Conservation (phyloP, 139 green algal species). For the Diplosphaera chodatii region DNA sequence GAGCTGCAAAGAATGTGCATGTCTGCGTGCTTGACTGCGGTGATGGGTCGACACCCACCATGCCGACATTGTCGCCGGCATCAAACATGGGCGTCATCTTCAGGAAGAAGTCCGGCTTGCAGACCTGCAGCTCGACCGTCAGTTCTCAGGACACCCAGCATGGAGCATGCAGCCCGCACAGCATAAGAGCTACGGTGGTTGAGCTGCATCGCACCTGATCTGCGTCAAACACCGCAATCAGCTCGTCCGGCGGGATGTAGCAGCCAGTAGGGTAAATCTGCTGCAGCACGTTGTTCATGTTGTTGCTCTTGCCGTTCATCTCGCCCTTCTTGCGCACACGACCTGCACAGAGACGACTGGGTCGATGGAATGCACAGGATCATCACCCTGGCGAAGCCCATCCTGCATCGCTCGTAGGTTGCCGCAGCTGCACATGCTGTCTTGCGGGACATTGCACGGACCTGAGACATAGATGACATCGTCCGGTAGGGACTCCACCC, state of each 20-base stretch:
- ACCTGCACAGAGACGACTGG: no score
- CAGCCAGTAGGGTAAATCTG: slow-evolving; percentile 48
- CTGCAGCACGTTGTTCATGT: slow-evolving; percentile 64
- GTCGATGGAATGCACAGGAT: no score
- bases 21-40: no score
- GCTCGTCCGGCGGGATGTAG: slow-evolving; percentile 49
- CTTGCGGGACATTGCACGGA: not conserved
- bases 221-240: slow-evolving; percentile 74
- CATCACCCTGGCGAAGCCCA: no score
- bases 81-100: slow-evolving; percentile 27
- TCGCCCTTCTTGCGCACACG: slow-evolving; percentile 44
- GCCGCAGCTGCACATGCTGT: no score
- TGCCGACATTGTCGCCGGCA: slow-evolving; percentile 47
- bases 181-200: no score
- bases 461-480: not conserved
- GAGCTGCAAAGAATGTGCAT: no score
- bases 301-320: slow-evolving; percentile 80
- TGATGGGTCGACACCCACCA: no score
- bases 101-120: slow-evolving; percentile 23
- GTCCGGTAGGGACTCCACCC: not conserved
- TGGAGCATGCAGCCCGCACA: no score
- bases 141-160: no score
- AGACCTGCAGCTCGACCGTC: slow-evolving; percentile 19
- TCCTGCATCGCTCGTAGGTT: no score
- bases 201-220: slow-evolving; percentile 62